Base-by-base conservation (phyloP, 2,329 filamentous ascomycete genomes). In the Verticillium tricorpus region DNA sequence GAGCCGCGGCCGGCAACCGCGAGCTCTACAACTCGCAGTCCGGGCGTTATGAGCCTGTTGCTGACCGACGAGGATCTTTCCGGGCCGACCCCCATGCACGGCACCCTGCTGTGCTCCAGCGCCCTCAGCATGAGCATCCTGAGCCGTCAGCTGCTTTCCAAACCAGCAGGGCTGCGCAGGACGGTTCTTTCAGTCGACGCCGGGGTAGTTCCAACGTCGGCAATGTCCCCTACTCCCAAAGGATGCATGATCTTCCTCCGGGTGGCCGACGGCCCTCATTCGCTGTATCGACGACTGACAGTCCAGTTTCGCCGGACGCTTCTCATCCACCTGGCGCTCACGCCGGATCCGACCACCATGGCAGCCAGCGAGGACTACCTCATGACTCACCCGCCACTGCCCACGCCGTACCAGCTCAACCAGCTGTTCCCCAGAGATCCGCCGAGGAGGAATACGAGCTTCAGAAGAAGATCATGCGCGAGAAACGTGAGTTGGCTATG, bases 11-110 rank as follows among this genome's bases (percentile, higher is more conserved):
- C 61, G 81, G 83, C 12, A 88, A 86, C 64, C 83, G 91, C 61
- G 93, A 98, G 73, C 80, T 98, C 0, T 98, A 88, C 78, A 97
- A 98, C 73, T 96, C 94, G n/a, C 90, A 96, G 61, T 97, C 92
- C 60, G 94, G 94, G 19, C 89, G 92, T 58, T 96, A 97, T 68
- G 94, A 98, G 72, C 93, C 93, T 17, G 94, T 93, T 3, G 80
- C 85, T 59, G 92, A 97, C 65, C 88, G 93, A 40, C 87, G 92
- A 66, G 86, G 85, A 19, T 87, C 89, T 34, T 78, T 85, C 66
- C 86, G 90, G 59, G 85, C 87, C 61, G 91, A 95, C 60, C 76
- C 81, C 60, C 82, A 85, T 64, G 82, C 85, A 61, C 86, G 90
- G 57, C 89, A 94, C 66, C 90, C 92, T 28, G 85, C 92, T 15